Base-by-base conservation (phyloP, 164 flowering plant genomes). In the Dillenia turbinata region DNA sequence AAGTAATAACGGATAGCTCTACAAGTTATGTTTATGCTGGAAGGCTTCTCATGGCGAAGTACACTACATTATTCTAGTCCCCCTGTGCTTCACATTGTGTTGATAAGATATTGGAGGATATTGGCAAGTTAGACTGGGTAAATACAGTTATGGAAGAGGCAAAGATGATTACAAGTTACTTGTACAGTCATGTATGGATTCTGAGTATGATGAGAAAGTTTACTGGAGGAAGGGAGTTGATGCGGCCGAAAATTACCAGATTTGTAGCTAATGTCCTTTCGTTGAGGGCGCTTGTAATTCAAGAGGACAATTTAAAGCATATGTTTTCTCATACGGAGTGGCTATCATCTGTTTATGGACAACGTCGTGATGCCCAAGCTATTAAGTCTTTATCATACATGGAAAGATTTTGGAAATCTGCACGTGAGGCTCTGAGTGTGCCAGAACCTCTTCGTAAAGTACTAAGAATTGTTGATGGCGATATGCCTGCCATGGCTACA, bases 31-130 rank as follows among this genome's bases (percentile, higher is more conserved):
- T 75, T 53, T 70, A 69, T 73, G 90, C 86, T 1, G 90, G 89
- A 55, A 80, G 79, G 75, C 82, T 79, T 68, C 79, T 89, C 15
- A 79, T 80, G 79, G 58, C 78, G 40, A 83, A 78, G 69, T 82
- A 83, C 56, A 66, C 68, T 57, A 70, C 89, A 26, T 50, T 89
- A 62, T 89, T 85, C 65, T 86, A 90, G 86, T 75, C 85, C 53
- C 88, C 90, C 19, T 89, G 92, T 81, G 96, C 90, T 55, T 76
- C 90, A 44, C 68, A 75, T 77, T 86, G 89, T 65, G 69, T 89
- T 62, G 75, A 81, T 71, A 75, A 71, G 67, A 85, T 87, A 75
- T 56, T 87, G 70, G 87, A 89, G 65, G 96, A 87, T 54, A 68
- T 89, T 22, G 58, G 85, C 57, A 81, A 81, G 65, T 77, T 61